Percentiles rank a stretch among this genome's conserved stretches.
phyloP scores from a whole-genome alignment of 768 basidiomycete species.

The Lactarius pseudohatsudake region DNA sequence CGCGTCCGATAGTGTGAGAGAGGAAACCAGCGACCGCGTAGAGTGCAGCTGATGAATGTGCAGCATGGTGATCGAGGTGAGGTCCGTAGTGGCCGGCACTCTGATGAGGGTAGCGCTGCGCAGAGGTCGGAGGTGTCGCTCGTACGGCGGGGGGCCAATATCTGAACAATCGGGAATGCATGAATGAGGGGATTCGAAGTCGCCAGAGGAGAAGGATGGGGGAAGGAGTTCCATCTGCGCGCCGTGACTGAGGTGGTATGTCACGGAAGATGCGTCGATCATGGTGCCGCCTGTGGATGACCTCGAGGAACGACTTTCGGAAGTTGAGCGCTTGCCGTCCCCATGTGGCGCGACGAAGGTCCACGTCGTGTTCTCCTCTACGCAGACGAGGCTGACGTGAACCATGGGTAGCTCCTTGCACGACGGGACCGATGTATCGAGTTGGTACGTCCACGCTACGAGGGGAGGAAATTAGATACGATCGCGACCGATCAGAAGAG shows the following conservation, averaged over 20 bases:
- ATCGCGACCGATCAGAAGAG: slow-evolving; percentile 1
- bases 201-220: slow-evolving; percentile 12
- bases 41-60: slow-evolving; percentile 62
- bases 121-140: slow-evolving; percentile 44
- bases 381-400: slow-evolving; percentile 61
- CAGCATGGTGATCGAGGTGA: slow-evolving; percentile 49
- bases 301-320: slow-evolving; percentile 37
- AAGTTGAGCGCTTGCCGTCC: slow-evolving; percentile 29
- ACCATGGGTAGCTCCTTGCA: slow-evolving; percentile 48
- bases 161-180: slow-evolving; percentile 39
- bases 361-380: slow-evolving; percentile 61
- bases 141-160: slow-evolving; percentile 41
- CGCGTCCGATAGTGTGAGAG: slow-evolving; percentile 37
- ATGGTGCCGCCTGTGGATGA: slow-evolving; percentile 37
- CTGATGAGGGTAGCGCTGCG: slow-evolving; percentile 60
- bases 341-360: slow-evolving; percentile 45
- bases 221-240: slow-evolving; percentile 11
- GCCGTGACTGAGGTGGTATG: slow-evolving; percentile 24
- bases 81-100: slow-evolving; percentile 47
- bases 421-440: slow-evolving; percentile 43
- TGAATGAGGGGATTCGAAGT: slow-evolving; percentile 34
- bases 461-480: slow-evolving; percentile 10
- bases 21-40: slow-evolving; percentile 44
- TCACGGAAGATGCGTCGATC: slow-evolving; percentile 43
- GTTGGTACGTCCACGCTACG: slow-evolving; percentile 65